A percentile compares a stretch with the other conserved stretches of the same genome.
Evolutionary conservation across 225 moss, liverwort and hornwort genomes (phyloP).

Genomic region (Rhytidiadelphus loreus): DNA sequence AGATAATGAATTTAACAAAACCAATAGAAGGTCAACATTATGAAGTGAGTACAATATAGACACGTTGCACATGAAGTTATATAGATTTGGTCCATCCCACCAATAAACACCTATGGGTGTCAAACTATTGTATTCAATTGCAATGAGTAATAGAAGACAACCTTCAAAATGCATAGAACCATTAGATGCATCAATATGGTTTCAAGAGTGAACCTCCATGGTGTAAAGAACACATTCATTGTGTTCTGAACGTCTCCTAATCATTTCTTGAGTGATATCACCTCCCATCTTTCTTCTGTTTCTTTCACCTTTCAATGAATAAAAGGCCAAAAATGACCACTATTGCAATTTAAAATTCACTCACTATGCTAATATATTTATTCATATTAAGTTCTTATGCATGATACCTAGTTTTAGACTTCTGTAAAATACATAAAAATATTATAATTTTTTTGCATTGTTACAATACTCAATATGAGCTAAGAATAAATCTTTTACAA

Average conservation of each 20-base stretch:
- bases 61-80: background rate
- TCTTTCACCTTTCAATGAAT: background rate
- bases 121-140: background rate
- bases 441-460: background rate
- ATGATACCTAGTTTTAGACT: background rate
- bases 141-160: background rate
- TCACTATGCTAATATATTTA: too few relatives aligned
- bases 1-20: too few relatives aligned
- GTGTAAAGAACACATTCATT: constrained; percentile 55
- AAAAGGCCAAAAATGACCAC: background rate
- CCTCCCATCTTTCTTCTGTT: constrained; percentile 14
- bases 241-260: constrained; percentile 45
- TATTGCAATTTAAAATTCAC: background rate
- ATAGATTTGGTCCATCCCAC: background rate
- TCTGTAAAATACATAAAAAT: background rate
- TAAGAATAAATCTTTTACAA: background rate
- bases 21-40: background rate
- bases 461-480: background rate
- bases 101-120: background rate
- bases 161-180: background rate
- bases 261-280: constrained; percentile 48
- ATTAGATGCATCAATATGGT: background rate
- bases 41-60: background rate
- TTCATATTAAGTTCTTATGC: background rate
- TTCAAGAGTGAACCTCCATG: constrained; percentile 20